These are phyloP conservation scores for Ganoderma boninense DNA, from an alignment of 1,284 basidiomycete genomes.

Conservation along the genomic window DNA sequence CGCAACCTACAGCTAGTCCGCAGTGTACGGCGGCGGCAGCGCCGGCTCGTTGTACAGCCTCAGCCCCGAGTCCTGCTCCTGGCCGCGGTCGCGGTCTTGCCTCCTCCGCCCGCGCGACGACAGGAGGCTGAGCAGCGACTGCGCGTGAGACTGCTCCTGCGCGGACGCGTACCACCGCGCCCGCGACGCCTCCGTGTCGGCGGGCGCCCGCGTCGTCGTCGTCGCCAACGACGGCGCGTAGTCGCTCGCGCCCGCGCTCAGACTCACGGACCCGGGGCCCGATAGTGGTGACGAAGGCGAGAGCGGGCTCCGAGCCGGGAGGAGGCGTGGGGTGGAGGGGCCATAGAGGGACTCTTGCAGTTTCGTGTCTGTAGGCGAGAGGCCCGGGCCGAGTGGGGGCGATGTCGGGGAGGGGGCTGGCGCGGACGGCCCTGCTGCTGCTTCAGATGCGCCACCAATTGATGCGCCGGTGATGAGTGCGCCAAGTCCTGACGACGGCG, in stretches of 20 bases:
- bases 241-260: background rate
- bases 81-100: background rate
- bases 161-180: slow-evolving; percentile 27
- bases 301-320: background rate
- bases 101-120: slow-evolving; percentile 8
- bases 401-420: background rate
- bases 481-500: background rate
- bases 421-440: background rate
- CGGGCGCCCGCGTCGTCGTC: background rate
- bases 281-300: background rate
- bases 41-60: slow-evolving; percentile 23
- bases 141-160: slow-evolving; percentile 18
- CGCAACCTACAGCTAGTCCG: background rate
- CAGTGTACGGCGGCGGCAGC: slow-evolving; percentile 26
- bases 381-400: background rate
- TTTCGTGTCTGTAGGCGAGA: background rate
- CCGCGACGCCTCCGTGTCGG: slow-evolving; percentile 15
- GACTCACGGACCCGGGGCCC: background rate
- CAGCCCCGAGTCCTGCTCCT: slow-evolving; percentile 27
- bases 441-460: background rate
- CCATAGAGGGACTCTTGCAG: slow-evolving; percentile 7
- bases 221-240: slow-evolving; percentile 2
- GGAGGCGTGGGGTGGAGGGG: background rate
- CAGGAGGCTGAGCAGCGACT: slow-evolving; percentile 18
- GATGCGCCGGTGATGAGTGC: background rate